A percentile compares a stretch with the other conserved stretches of the same genome.
phyloP scores from a whole-genome alignment of 1,284 basidiomycete genomes.

The Veloboletus limbatus region DNA sequence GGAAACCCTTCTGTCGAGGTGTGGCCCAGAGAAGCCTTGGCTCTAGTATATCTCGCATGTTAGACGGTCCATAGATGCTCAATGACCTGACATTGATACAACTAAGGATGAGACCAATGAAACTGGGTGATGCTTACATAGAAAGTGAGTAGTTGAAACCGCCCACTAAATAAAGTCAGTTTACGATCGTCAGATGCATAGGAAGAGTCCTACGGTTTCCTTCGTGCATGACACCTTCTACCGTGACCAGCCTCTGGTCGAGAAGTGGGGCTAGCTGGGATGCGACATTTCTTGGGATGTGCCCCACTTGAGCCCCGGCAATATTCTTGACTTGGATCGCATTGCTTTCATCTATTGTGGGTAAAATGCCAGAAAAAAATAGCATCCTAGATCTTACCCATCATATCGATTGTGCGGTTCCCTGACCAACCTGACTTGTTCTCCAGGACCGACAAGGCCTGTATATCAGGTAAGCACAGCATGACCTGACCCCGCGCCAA shows the following conservation, averaged over 20 bases:
- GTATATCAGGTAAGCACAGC: constrained; percentile 3
- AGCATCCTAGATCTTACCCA: constrained; percentile 37
- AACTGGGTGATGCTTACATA: constrained; percentile 43
- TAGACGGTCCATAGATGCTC: constrained; percentile 66
- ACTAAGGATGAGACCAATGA: constrained; percentile 4
- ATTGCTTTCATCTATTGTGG: constrained; percentile 44
- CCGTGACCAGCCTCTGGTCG: constrained; percentile 57
- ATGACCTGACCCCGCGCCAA: not conserved
- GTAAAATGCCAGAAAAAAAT: not conserved
- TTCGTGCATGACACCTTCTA: constrained; percentile 74
- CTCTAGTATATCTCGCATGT: constrained; percentile 60
- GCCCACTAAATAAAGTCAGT: constrained; percentile 38
- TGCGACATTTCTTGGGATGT: constrained; percentile 66
- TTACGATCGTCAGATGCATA: not conserved
- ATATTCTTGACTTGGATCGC: constrained; percentile 82
- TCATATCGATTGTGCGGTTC: constrained; percentile 73
- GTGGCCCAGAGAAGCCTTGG: constrained; percentile 73
- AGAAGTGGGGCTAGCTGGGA: constrained; percentile 66
- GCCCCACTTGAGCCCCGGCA: constrained; percentile 70
- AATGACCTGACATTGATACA: constrained; percentile 47
- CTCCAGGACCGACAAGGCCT: constrained; percentile 75
- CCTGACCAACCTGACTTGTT: constrained; percentile 71
- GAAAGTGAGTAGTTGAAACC: constrained; percentile 53
- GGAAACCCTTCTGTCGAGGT: constrained; percentile 59
- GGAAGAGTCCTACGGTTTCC: constrained; percentile 59